phyloP scores from a whole-genome alignment of 176 grass and related monocot species.

The Tuctoria greenei region DNA sequence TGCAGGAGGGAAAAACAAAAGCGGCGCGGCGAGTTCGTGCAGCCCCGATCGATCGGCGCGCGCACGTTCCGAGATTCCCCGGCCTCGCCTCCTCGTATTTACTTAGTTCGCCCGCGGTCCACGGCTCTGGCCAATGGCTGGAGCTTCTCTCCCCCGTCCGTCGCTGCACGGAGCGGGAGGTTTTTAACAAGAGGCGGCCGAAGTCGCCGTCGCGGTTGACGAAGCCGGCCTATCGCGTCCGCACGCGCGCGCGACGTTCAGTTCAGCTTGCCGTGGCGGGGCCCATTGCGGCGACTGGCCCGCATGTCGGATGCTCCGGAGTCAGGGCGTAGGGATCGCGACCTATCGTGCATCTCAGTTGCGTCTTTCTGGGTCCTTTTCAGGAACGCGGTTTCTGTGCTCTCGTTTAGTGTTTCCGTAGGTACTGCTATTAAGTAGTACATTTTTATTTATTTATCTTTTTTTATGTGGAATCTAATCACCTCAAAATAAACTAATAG shows the following conservation, averaged over 20 bases:
- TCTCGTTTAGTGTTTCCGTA: no score
- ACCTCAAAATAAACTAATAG: no score
- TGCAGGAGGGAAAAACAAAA: background rate
- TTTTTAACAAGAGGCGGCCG: conserved; percentile 21
- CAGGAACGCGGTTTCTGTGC: no score
- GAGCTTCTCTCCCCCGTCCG: background rate
- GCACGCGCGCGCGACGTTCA: background rate
- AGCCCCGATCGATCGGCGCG: background rate
- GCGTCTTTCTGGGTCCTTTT: background rate
- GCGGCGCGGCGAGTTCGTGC: background rate
- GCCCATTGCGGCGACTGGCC: background rate
- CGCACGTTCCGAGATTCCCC: conserved; percentile 19
- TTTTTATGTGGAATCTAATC: no score
- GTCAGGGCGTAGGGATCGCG: background rate
- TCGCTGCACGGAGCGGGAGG: background rate
- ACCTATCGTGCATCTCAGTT: background rate
- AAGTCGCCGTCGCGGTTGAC: conserved; percentile 36
- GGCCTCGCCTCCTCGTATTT: conserved; percentile 23
- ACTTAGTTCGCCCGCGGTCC: background rate
- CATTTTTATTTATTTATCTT: no score
- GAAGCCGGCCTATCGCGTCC: conserved; percentile 18
- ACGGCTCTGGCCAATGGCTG: conserved; percentile 17
- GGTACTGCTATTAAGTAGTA: no score
- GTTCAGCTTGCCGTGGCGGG: background rate
- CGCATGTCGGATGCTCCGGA: background rate